A percentile compares a stretch with the other conserved stretches of the same genome.
Evolutionary conservation across 192 early-diverging fungal genomes (phyloP).

Genomic region (Podila verticillata): DNA sequence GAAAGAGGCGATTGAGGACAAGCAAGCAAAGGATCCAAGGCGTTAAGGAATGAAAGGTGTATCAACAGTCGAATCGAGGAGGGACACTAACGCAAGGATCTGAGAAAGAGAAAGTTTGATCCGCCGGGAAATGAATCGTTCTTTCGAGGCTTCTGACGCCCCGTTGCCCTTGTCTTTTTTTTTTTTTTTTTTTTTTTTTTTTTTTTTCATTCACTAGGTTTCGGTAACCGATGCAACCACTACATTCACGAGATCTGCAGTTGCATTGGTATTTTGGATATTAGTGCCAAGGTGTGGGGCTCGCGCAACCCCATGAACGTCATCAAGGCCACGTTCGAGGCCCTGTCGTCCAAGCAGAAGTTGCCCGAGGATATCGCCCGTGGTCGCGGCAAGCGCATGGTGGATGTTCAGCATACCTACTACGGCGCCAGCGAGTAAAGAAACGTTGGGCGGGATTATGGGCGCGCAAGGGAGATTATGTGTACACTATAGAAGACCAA

Average conservation of each 20-base stretch:
- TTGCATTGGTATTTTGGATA: constrained; percentile 92
- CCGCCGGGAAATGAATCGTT: too few relatives aligned
- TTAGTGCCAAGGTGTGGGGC: constrained; percentile 89
- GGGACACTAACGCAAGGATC: neutral
- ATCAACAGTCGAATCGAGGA: neutral
- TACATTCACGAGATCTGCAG: constrained; percentile 95
- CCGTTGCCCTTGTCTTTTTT: neutral
- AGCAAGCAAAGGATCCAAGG: neutral
- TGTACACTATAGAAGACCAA: neutral
- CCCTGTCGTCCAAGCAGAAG: constrained; percentile 77
- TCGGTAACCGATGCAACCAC: constrained; percentile 93
- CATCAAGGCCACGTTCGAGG: constrained; percentile 95
- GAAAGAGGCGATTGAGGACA: neutral
- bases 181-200: constrained; percentile 1
- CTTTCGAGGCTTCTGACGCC: too few relatives aligned
- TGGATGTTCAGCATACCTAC: constrained; percentile 91
- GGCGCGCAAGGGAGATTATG: neutral
- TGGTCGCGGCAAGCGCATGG: constrained; percentile 85
- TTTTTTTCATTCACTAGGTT: constrained; percentile 64
- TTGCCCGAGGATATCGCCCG: constrained; percentile 87
- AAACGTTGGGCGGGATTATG: neutral
- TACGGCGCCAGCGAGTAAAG: constrained; percentile 73
- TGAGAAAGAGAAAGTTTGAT: neutral
- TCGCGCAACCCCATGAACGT: constrained; percentile 99
- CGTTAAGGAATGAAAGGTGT: too few relatives aligned